Conservation (phyloP, 2,329 filamentous ascomycete species). For the Gaeumannomyces sp. region DNA sequence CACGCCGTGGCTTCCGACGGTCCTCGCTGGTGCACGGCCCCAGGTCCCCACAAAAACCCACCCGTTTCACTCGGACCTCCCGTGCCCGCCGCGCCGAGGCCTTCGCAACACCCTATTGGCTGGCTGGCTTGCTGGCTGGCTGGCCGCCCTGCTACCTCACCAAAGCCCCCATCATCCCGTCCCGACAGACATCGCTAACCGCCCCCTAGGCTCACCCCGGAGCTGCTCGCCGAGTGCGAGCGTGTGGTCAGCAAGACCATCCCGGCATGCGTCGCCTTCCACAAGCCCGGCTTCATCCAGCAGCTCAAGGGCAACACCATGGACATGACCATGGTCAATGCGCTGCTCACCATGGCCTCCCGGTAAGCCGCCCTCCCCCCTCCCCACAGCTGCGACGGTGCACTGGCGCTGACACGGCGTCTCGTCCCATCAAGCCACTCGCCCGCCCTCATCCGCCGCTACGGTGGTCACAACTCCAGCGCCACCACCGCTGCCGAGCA, state of each 20-base stretch:
- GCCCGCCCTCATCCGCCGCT: constrained; percentile 49
- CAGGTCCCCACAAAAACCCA: constrained; percentile 1
- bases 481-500: constrained; percentile 50
- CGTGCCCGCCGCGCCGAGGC: constrained; percentile 8
- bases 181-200: constrained; percentile 3
- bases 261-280: constrained; percentile 56
- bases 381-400: too few relatives aligned
- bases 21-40: constrained; percentile 5
- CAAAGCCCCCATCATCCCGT: too few relatives aligned
- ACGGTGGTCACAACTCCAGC: constrained; percentile 42
- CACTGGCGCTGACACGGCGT: too few relatives aligned
- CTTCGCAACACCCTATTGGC: not conserved
- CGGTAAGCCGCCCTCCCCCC: constrained; percentile 36
- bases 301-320: constrained; percentile 52
- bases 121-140: constrained; percentile 1
- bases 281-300: constrained; percentile 56
- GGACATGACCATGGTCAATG: constrained; percentile 51
- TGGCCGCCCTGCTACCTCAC: not conserved
- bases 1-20: constrained; percentile 9
- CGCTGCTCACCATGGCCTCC: constrained; percentile 50
- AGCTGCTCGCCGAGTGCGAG: constrained; percentile 53
- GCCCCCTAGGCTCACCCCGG: constrained; percentile 43
- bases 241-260: constrained; percentile 55
- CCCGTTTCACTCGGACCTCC: constrained; percentile 7
- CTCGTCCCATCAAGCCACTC: constrained; percentile 42